Evolutionary conservation across 2,329 filamentous ascomycete species (phyloP), one percentile per base, ranked within the genome.

Genomic region (Pyrenophora tritici-repentis): DNA sequence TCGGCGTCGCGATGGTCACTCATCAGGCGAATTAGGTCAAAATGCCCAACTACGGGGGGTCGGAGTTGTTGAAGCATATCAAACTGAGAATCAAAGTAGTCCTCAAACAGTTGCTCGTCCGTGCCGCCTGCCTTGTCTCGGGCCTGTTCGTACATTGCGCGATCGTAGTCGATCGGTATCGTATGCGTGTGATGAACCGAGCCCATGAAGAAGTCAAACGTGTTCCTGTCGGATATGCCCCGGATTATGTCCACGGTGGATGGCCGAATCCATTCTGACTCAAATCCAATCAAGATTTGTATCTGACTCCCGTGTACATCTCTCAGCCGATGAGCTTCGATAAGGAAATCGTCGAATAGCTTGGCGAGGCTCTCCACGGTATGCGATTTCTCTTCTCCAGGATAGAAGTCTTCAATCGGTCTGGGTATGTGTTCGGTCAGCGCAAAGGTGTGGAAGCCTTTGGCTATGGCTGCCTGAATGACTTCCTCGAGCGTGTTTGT

Each of bases 391-490:
- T 89, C 87, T 79, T 99, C 94, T 78, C 96, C 93, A 0, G 94
- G 94, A 71, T 99, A 99, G 45, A 96, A 82, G 75, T 99, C 93
- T 50, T 82, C 78, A 42, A 85, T 77, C 39, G 85, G 84, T 29
- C 93, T 88, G 6, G 93, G 91, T 85, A 99, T 97, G 75, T 99
- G 94, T 76, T 99, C 94, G 1, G 92, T 96, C 51, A 99, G 76
- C 17, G 88, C 91, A 69, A 97, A 91, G 16, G 88, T 88, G 56
- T 86, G 84, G 82, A 95, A 94, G 36, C 88, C 87, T 55, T 88
- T 81, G 40, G 81, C 75, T 61, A 97, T 90, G 59, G 93, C 93
- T 10, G 86, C 83, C 67, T 86, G 83, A 63, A 97, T 79, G 41
- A 97, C 84, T 59, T 91, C 86, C 73, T 97, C 93, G 8, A 99